Evolutionary conservation across 2,329 filamentous ascomycete species (phyloP).

Genomic region (Fusarium sp.): DNA sequence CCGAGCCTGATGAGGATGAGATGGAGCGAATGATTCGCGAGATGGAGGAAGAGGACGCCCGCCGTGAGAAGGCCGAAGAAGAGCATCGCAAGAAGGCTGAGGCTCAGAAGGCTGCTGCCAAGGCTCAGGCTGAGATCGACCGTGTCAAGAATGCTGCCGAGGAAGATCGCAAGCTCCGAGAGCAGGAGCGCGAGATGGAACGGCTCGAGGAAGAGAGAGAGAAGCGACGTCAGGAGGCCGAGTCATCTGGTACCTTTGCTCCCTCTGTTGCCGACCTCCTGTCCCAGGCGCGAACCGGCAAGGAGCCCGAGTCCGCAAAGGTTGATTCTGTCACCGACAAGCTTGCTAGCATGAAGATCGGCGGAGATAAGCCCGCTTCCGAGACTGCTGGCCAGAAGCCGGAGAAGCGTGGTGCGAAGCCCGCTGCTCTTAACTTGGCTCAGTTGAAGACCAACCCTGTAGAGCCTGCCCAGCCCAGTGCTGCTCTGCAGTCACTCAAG

Average conservation of each 20-base stretch:
- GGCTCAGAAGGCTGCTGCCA: slow-evolving; percentile 56
- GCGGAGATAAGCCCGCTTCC: slow-evolving; percentile 56
- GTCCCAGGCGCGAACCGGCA: slow-evolving; percentile 51
- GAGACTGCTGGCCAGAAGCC: slow-evolving; percentile 60
- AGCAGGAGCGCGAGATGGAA: slow-evolving; percentile 77
- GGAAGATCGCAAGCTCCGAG: slow-evolving; percentile 72
- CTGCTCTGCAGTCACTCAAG: slow-evolving; percentile 91
- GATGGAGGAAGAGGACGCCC: slow-evolving; percentile 59
- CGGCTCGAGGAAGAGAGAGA: slow-evolving; percentile 76
- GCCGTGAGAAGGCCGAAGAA: slow-evolving; percentile 42
- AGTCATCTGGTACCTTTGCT: slow-evolving; percentile 57
- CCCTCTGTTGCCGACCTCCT: slow-evolving; percentile 63
- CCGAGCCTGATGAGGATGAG: slow-evolving; percentile 62
- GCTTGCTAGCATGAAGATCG: slow-evolving; percentile 61
- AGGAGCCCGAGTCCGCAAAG: slow-evolving; percentile 52
- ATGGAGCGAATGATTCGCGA: slow-evolving; percentile 68
- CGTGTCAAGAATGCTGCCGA: slow-evolving; percentile 59
- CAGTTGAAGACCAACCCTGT: slow-evolving; percentile 83
- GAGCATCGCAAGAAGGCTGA: slow-evolving; percentile 59
- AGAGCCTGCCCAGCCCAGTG: slow-evolving; percentile 91
- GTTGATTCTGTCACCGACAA: slow-evolving; percentile 57
- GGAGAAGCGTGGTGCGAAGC: slow-evolving; percentile 76
- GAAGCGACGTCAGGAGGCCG: slow-evolving; percentile 60
- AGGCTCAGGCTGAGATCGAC: slow-evolving; percentile 60
- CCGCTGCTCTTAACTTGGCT: slow-evolving; percentile 86